Percentiles rank a stretch among this genome's conserved stretches.
Evolutionary conservation across 257 asterid genomes (phyloP).

Genomic region (Schizonepeta tenuifolia): DNA sequence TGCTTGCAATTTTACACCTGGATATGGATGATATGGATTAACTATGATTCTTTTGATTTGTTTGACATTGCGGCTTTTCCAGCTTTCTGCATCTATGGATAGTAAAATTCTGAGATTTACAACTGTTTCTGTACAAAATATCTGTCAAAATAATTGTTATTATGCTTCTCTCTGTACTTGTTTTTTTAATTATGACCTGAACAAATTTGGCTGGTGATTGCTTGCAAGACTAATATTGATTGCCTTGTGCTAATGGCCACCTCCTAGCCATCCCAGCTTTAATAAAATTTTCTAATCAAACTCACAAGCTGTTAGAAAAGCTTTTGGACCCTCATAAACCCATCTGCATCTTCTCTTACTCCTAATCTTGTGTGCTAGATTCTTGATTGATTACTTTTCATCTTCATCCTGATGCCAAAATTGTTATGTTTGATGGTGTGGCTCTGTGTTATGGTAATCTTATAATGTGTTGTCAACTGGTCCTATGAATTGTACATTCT

Average conservation of each 20-base stretch:
- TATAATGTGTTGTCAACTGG: background rate
- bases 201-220: constrained; percentile 2
- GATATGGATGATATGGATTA: background rate
- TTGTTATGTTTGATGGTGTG: background rate
- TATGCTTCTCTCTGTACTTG: constrained; percentile 25
- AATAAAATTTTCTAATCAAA: background rate
- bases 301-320: constrained; percentile 1
- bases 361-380: background rate
- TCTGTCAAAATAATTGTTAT: constrained; percentile 6
- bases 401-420: background rate
- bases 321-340: background rate
- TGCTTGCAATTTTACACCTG: constrained; percentile 9
- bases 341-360: constrained; percentile 1
- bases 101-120: background rate
- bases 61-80: background rate
- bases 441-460: constrained; percentile 7
- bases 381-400: constrained; percentile 14
- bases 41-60: constrained; percentile 9
- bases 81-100: constrained; percentile 25
- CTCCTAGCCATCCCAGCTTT: background rate
- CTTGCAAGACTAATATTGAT: background rate
- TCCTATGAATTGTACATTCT: constrained; percentile 5
- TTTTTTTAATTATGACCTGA: background rate
- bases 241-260: constrained; percentile 11
- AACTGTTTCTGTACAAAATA: background rate